A percentile compares a stretch with the other conserved stretches of the same genome.
phyloP scores from a whole-genome alignment of 2,329 filamentous ascomycete species.

The Aspergillus quadrilineatus region DNA sequence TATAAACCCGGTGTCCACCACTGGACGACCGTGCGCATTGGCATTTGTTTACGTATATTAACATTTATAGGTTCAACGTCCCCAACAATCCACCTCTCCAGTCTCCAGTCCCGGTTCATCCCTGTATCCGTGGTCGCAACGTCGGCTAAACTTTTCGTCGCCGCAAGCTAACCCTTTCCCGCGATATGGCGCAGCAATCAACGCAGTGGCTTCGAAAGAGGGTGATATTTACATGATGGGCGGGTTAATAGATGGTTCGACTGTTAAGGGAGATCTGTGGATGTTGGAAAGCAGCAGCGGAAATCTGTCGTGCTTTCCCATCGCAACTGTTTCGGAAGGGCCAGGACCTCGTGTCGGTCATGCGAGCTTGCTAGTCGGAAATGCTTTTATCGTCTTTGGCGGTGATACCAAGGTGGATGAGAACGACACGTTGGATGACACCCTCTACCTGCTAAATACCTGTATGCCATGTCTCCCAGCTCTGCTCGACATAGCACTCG shows the following conservation, averaged over 20 bases:
- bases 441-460: constrained; percentile 92
- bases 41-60: neutral
- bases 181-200: constrained; percentile 94
- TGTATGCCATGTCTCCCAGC: constrained; percentile 62
- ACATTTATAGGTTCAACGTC: constrained; percentile 30
- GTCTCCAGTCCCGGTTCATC: constrained; percentile 66
- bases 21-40: neutral
- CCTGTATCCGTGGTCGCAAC: constrained; percentile 94
- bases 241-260: constrained; percentile 88
- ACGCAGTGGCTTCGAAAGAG: constrained; percentile 88
- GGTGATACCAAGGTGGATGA: constrained; percentile 98
- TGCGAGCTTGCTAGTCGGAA: constrained; percentile 88
- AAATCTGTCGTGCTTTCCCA: constrained; percentile 84
- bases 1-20: constrained; percentile 1
- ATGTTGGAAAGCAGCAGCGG: constrained; percentile 85
- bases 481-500: constrained; percentile 1
- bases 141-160: constrained; percentile 80
- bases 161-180: constrained; percentile 85
- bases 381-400: constrained; percentile 98
- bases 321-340: constrained; percentile 88
- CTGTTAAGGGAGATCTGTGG: constrained; percentile 96
- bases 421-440: constrained; percentile 86
- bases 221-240: constrained; percentile 98
- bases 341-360: constrained; percentile 94
- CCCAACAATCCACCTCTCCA: constrained; percentile 51